Percentiles rank a stretch among this genome's conserved stretches.
These are phyloP conservation scores for Aspergillus viridinutans DNA, from an alignment of 2,329 filamentous ascomycete species.

Conservation along the genomic window DNA sequence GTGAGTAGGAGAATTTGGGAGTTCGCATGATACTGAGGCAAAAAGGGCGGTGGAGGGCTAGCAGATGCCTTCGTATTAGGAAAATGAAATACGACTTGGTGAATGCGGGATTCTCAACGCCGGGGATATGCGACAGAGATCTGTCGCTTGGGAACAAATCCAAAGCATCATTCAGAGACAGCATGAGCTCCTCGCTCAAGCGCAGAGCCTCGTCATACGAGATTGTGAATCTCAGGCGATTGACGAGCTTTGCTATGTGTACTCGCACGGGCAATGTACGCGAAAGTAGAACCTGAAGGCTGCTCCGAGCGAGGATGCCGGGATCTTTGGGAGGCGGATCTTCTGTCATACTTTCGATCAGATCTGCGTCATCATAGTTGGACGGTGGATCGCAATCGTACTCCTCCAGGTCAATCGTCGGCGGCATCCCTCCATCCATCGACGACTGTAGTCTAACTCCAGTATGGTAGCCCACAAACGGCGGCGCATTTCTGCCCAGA, in stretches of 20 bases:
- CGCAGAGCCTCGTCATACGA: constrained; percentile 31
- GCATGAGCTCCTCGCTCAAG: constrained; percentile 26
- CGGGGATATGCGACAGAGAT: constrained; percentile 1
- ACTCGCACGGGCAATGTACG: constrained; percentile 27
- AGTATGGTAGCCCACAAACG: constrained; percentile 45
- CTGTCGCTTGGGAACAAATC: constrained; percentile 21
- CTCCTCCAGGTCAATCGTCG: constrained; percentile 32
- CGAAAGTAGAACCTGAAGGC: constrained; percentile 26
- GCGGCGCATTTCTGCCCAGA: constrained; percentile 43
- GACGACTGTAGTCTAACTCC: constrained; percentile 39
- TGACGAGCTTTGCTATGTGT: constrained; percentile 27
- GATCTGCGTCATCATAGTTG: constrained; percentile 36
- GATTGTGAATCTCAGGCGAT: constrained; percentile 26
- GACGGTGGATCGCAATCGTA: constrained; percentile 35
- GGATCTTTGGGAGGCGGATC: constrained; percentile 16
- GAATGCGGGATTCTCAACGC: constrained; percentile 20
- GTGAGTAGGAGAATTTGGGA: constrained; percentile 35
- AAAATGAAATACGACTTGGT: constrained; percentile 45
- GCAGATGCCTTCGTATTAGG: constrained; percentile 51
- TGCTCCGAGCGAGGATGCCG: constrained; percentile 20
- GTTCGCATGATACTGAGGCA: constrained; percentile 29
- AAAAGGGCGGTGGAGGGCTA: constrained; percentile 50
- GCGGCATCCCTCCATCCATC: constrained; percentile 31
- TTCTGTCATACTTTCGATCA: constrained; percentile 24
- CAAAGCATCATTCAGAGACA: constrained; percentile 18